Evolutionary conservation across 2,329 filamentous ascomycete species (phyloP), one percentile per base, ranked within the genome.

Genomic region (Diaporthe amygdali): DNA sequence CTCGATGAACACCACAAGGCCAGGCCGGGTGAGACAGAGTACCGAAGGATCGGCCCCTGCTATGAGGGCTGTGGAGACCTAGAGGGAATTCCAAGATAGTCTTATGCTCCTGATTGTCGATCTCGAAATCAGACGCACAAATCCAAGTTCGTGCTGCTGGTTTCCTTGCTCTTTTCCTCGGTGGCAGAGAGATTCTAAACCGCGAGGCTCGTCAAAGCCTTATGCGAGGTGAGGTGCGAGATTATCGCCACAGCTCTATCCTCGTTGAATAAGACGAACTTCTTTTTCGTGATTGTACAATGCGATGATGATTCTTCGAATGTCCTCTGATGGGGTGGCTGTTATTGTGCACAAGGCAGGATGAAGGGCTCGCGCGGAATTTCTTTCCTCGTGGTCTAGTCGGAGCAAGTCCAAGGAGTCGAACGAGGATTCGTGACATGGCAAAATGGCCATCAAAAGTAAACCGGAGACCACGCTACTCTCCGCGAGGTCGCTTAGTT

Each of bases 401-500:
- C 7, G 30, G 4, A 49, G 14, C 14, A 14, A 14, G 3, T 32
- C 6, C n/a, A 34, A 46, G 41, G 7, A 4, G 44, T 27, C 25
- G 59, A 25, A 25, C 27, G 2, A 30, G 30, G 20, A 20, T 34
- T 46, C 25, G 17, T 32, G 27, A 51, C 6, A 47, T 44, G 17
- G 9, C n/a, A 1, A 8, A 22, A 22, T 12, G 12, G 25, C 17
- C 20, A n/a, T 37, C 2, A 4, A 52, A 22, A 32, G 41, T 32
- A 9, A 9, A 44, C 44, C 54, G 37, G 41, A 70, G 51, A 20
- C 20, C 20, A 25, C n/a, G 41, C 2, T 85, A 88, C 79, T 95
- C 94, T 72, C 93, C 93, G 74, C 94, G 89, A 75, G 93, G 92
- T 75, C 94, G 87, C 84, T 96, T 96, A 4, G 91, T 91, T 37